phyloP scores from a whole-genome alignment of 495 filamentous ascomycete species.

The Talaromyces stipitatus region DNA sequence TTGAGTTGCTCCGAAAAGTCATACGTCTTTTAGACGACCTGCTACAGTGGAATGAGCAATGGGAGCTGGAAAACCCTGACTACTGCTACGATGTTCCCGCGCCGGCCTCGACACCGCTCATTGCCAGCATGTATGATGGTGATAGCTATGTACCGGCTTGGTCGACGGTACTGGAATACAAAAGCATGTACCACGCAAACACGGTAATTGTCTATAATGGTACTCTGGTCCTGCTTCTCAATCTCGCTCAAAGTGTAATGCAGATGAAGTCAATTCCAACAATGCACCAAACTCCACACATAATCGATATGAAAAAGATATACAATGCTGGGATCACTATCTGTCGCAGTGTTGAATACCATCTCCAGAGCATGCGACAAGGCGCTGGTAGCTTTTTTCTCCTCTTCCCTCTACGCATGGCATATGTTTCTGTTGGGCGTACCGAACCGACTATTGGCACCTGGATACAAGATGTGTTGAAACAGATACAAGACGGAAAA shows the following conservation, averaged over 20 bases:
- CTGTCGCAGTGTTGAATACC: slow-evolving; percentile 1
- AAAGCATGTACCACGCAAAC: neutral
- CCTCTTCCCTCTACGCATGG: neutral
- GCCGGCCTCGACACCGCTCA: neutral
- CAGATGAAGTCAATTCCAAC: neutral
- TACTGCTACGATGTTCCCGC: neutral
- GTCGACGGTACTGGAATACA: neutral
- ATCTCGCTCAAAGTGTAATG: neutral
- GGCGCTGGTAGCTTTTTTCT: slow-evolving; percentile 1
- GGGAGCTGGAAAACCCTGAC: neutral
- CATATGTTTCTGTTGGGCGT: neutral
- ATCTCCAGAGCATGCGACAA: slow-evolving; percentile 4
- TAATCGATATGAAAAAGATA: neutral
- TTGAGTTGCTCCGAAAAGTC: neutral
- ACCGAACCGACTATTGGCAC: neutral
- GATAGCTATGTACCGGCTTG: neutral
- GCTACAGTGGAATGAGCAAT: neutral
- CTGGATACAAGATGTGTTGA: neutral
- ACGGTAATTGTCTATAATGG: neutral
- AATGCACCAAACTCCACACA: neutral
- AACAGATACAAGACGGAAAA: slow-evolving; percentile 1
- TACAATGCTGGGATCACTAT: neutral
- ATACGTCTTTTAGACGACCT: neutral
- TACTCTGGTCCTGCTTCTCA: neutral
- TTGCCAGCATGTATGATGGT: neutral